Base-by-base conservation (phyloP, 805 yeast genomes). In the Starmerella floris region DNA sequence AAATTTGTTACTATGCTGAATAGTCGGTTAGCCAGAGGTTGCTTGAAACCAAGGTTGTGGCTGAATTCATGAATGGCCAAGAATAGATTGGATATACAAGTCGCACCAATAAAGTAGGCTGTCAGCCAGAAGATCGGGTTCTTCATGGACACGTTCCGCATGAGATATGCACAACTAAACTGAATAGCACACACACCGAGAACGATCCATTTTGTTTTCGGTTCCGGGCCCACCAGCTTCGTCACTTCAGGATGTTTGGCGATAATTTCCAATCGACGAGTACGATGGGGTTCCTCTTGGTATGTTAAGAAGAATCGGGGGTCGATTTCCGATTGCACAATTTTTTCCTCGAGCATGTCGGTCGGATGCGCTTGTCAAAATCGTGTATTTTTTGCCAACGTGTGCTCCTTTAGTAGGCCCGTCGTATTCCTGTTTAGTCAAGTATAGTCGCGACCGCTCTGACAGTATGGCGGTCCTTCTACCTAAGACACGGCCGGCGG, bases 1-100 rank as follows among this genome's bases (percentile, higher is more conserved):
- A 83, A 63, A 58, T 85, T 85, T 30, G 84, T 72, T 50, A 82
- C 65, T 9, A 84, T 78, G 34, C 91, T 73, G 55, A 79, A 84
- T 21, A 84, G 56, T 58, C 82, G 77, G 62, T 85, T 85, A 59
- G 77, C 73, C 1, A 83, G 34, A 0, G 95, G 93, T 50, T 72
- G 74, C 53, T 74, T 80, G 70, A 85, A 85, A 2, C 82, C 82
- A 41, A 85, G 66, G 58, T 85, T 85, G 61, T 85, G 96, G 30
- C 79, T 74, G 40, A 84, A 66, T 59, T 85, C 96, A 62, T 85
- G 96, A 52, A 85, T 83, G 23, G 93, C 88, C 49, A 85, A 66
- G 57, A 84, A 85, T 32, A 81, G 62, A 55, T 87, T 85, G 57
- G 87, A 94, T 58, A 76, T 79, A 42, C 82, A 72, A 8, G 94